phyloP scores from a whole-genome alignment of 306 rosid species.

The Inga leiocalycina region DNA sequence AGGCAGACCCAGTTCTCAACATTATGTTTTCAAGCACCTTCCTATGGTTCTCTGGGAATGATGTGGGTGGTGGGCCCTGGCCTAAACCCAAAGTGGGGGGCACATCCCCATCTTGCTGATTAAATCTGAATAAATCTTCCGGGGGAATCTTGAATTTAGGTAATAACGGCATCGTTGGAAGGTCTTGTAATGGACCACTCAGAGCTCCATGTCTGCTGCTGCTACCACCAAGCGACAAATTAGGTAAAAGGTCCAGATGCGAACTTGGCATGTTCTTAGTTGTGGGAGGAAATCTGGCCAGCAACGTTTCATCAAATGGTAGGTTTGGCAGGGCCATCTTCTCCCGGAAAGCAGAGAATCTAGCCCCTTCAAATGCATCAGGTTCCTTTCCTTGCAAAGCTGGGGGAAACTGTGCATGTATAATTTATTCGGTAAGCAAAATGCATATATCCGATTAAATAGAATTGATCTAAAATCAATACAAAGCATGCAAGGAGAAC shows the following conservation, averaged over 20 bases:
- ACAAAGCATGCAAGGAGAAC: constrained; percentile 19
- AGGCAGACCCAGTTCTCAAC: constrained; percentile 90
- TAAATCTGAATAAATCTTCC: constrained; percentile 71
- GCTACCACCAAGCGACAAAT: constrained; percentile 74
- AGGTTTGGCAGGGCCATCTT: constrained; percentile 72
- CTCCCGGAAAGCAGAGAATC: constrained; percentile 72
- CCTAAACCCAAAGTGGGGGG: constrained; percentile 81
- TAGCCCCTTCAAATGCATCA: constrained; percentile 52
- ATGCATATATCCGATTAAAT: constrained; percentile 16
- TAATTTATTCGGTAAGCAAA: constrained; percentile 23
- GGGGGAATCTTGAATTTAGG: constrained; percentile 79
- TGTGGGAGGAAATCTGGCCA: constrained; percentile 74
- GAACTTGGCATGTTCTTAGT: constrained; percentile 58
- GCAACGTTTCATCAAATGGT: constrained; percentile 83
- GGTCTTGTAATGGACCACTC: constrained; percentile 66
- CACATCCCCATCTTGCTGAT: constrained; percentile 74
- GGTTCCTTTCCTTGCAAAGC: constrained; percentile 51
- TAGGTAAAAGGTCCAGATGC: constrained; percentile 76
- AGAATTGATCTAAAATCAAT: constrained; percentile 23
- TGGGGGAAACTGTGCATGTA: constrained; percentile 51
- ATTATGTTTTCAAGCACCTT: constrained; percentile 98
- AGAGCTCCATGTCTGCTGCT: constrained; percentile 68
- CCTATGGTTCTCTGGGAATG: constrained; percentile 92
- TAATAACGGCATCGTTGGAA: constrained; percentile 69
- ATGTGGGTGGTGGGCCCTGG: constrained; percentile 65